phyloP scores from a whole-genome alignment of 2,329 filamentous ascomycete species.

The Fusarium nematophilum region DNA sequence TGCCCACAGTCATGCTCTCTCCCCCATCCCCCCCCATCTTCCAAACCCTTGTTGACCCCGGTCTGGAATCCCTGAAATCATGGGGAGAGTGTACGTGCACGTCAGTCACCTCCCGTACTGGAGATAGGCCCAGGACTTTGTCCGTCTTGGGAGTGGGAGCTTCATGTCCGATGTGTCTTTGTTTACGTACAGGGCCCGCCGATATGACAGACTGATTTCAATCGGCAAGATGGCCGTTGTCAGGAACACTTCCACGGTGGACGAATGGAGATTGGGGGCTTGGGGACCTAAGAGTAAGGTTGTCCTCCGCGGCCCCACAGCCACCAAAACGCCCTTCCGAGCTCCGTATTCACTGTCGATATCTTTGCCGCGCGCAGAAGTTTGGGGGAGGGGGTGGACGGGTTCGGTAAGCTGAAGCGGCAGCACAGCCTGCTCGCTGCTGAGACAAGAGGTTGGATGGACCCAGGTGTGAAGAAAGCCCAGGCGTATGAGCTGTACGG shows the following conservation, averaged over 20 bases:
- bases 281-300: neutral
- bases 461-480: neutral
- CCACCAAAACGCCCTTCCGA: neutral
- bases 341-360: neutral
- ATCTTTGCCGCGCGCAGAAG: conserved; percentile 1
- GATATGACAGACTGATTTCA: neutral
- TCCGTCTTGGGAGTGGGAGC: conserved; percentile 1
- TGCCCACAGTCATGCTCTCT: conserved; percentile 19
- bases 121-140: neutral
- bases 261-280: conserved; percentile 3
- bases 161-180: conserved; percentile 19
- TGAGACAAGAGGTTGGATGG: too few relatives aligned
- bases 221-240: neutral
- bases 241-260: neutral
- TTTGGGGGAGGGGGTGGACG: too few relatives aligned
- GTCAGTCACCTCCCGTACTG: neutral
- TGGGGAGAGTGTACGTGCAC: conserved; percentile 26
- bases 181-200: conserved; percentile 20
- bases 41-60: conserved; percentile 8
- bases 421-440: too few relatives aligned
- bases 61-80: conserved; percentile 19
- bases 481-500: conserved; percentile 1
- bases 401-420: too few relatives aligned
- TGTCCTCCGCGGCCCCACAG: neutral
- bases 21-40: conserved; percentile 26